Evolutionary conservation across 1,139 yeast genomes (phyloP).

Genomic region (Suhomyces coccinellae): DNA sequence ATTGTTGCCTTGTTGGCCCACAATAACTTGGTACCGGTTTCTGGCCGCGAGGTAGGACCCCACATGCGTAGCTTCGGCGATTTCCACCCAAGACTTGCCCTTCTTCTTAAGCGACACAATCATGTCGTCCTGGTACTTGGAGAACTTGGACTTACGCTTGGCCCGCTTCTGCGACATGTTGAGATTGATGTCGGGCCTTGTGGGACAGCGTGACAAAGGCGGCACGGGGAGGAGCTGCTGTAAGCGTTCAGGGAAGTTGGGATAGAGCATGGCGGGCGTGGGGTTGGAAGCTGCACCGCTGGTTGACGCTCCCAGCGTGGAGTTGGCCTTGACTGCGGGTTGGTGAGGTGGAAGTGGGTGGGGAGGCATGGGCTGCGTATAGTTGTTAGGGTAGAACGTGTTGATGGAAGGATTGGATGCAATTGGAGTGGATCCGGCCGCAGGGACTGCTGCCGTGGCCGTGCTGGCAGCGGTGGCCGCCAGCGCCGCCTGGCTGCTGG

Average conservation of each 20-base stretch:
- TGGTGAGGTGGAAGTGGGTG: slow-evolving; percentile 9
- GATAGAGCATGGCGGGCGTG: slow-evolving; percentile 13
- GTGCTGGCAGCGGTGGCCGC: slow-evolving; percentile 8
- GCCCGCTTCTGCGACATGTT: slow-evolving; percentile 46
- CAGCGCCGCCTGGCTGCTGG: neutral
- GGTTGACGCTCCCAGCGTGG: neutral
- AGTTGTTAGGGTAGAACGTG: slow-evolving; percentile 11
- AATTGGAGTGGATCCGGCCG: slow-evolving; percentile 8
- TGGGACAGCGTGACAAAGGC: slow-evolving; percentile 35
- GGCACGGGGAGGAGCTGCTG: slow-evolving; percentile 37
- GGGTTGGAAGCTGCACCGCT: neutral
- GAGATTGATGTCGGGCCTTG: slow-evolving; percentile 31
- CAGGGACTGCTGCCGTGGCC: slow-evolving; percentile 3
- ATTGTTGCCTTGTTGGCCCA: slow-evolving; percentile 79
- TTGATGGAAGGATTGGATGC: slow-evolving; percentile 9
- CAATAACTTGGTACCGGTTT: slow-evolving; percentile 75
- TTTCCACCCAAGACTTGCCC: slow-evolving; percentile 74
- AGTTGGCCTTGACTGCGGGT: neutral
- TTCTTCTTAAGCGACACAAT: slow-evolving; percentile 61
- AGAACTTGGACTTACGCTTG: slow-evolving; percentile 64
- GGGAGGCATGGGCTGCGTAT: slow-evolving; percentile 6
- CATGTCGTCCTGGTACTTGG: slow-evolving; percentile 66
- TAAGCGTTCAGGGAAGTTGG: slow-evolving; percentile 21
- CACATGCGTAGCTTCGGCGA: slow-evolving; percentile 65
- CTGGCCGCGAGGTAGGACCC: slow-evolving; percentile 74